Percentiles rank a stretch among this genome's conserved stretches.
phyloP scores from a whole-genome alignment of 495 filamentous ascomycete species.

The Pyronema domesticum region DNA sequence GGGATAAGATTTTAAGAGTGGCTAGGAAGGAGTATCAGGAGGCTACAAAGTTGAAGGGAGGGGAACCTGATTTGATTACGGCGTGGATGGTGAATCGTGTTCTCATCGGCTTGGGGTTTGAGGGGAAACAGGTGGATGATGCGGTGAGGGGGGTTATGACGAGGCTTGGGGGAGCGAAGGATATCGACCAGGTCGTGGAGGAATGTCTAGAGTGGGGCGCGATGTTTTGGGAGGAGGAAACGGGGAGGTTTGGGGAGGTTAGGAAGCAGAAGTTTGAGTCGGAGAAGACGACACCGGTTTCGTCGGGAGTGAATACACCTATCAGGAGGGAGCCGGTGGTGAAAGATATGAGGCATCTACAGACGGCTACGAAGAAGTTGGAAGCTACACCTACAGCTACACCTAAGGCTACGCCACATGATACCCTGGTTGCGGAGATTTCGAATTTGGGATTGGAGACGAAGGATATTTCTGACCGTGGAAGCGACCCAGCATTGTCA shows the following conservation, averaged over 20 bases:
- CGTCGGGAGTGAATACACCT: neutral
- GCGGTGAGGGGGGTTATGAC: constrained; percentile 29
- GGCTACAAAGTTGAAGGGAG: constrained; percentile 24
- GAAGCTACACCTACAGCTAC: neutral
- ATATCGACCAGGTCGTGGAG: constrained; percentile 32
- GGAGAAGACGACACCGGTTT: neutral
- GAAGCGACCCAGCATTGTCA: constrained; percentile 3
- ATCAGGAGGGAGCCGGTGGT: neutral
- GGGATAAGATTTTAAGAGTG: constrained; percentile 30
- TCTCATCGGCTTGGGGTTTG: constrained; percentile 49
- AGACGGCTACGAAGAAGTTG: neutral
- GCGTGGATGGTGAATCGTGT: constrained; percentile 66
- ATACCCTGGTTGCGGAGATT: constrained; percentile 10
- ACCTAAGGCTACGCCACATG: neutral
- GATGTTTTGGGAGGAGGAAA: constrained; percentile 39
- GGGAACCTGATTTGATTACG: constrained; percentile 54
- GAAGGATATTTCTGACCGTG: constrained; percentile 23
- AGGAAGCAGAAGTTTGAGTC: constrained; percentile 6
- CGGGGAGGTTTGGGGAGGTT: constrained; percentile 41
- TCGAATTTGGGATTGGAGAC: constrained; percentile 18
- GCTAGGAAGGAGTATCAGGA: constrained; percentile 28
- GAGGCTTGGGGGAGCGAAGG: neutral
- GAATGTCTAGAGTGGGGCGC: constrained; percentile 79
- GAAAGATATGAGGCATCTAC: neutral
- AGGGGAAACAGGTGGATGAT: constrained; percentile 40